Evolutionary conservation across 495 filamentous ascomycete species (phyloP), one percentile per base, ranked within the genome.

Genomic region (Podospora pseudoanserina): DNA sequence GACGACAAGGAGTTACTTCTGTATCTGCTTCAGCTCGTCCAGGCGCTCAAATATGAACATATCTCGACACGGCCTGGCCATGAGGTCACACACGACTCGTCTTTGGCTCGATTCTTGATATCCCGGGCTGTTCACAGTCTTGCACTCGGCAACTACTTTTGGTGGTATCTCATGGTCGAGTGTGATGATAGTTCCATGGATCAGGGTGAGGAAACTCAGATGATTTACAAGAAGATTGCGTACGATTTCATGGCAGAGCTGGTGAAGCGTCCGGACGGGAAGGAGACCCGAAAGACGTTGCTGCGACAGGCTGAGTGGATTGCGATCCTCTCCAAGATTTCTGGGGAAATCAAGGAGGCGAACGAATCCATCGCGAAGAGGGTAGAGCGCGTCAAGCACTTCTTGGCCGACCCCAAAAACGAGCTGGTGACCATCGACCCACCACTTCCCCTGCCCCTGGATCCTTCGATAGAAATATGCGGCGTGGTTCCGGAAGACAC

Each of bases 141-240:
- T 71, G 90, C 91, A 65, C 86, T 99, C 1, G 95, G 94, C 5
- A 99, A 95, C 75, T 97, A 92, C 75, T 86, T 99, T 60, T 92
- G 96, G 77, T 99, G 95, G 95, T 99, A 98, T 76, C 83, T 99
- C 1, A 97, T 97, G 88, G 96, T 98, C 3, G 96, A 99, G 77
- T 84, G 84, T 62, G 94, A 97, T 73, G 93, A 97, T 72, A 85
- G 88, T 64, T 90, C 87, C 64, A 86, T 86, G 6, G 87, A 89
- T 13, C 91, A 92, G 67, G 78, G 85, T 2, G 84, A 86, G 20
- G 87, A 88, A 62, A 89, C 93, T 68, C 92, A 89, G 30, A 89
- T 90, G 63, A 86, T 99, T 23, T 98, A 97, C 76, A 88, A 89
- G 11, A 93, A 93, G 63, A 91, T 98, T 28, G 93, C 94, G 69